Conservation (phyloP, 2,329 filamentous ascomycete genomes). For the Aspergillus ustus region DNA sequence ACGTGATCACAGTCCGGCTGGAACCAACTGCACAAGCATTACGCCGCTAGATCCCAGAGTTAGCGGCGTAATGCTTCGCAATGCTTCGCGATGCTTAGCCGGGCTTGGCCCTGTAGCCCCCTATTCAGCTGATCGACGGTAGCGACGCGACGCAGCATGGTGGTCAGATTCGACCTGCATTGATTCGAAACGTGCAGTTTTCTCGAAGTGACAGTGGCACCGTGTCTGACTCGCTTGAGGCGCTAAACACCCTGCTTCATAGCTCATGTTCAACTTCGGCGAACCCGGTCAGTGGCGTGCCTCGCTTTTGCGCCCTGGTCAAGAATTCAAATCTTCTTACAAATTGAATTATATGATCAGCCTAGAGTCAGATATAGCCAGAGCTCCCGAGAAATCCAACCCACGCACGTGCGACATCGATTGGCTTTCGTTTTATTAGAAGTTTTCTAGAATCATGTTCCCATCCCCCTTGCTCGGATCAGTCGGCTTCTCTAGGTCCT, state of each 20-base stretch:
- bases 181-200: background rate
- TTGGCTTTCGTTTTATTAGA: background rate
- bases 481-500: background rate
- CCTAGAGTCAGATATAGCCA: background rate
- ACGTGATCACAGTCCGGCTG: slow-evolving; percentile 1
- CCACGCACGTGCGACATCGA: background rate
- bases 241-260: background rate
- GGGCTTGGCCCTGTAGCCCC: slow-evolving; percentile 2
- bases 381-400: background rate
- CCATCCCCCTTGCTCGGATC: background rate
- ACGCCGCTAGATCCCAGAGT: background rate
- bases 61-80: slow-evolving; percentile 3
- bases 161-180: slow-evolving; percentile 1
- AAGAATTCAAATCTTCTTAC: background rate
- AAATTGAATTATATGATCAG: background rate
- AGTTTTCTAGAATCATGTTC: background rate
- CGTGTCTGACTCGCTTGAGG: background rate
- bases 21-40: slow-evolving; percentile 1
- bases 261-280: background rate
- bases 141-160: background rate
- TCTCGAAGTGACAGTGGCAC: background rate
- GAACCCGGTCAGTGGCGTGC: background rate
- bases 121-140: background rate
- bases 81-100: slow-evolving; percentile 17
- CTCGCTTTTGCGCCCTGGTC: background rate